Base-by-base conservation (phyloP, 768 basidiomycete genomes). In the Pisolithus orientalis region DNA sequence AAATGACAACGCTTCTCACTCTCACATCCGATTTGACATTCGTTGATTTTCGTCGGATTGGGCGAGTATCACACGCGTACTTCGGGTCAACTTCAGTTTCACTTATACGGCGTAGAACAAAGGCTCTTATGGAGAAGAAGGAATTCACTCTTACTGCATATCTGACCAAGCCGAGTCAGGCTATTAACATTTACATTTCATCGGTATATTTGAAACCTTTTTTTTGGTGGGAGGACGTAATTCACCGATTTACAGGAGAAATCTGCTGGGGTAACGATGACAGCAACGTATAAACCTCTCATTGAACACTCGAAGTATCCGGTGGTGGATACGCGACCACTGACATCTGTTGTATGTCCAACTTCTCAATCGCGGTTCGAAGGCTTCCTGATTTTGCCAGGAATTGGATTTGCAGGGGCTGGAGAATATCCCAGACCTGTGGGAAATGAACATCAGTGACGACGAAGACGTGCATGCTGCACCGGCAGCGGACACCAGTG, bases 41-140 rank as follows among this genome's bases (percentile, higher is more conserved):
- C 48, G 66, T 95, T 52, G 89, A 92, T 62, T 93, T 87, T 63
- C 83, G 91, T 29, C 80, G 87, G 21, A 87, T 88, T 42, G 73
- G 78, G 92, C 92, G 59, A 58, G 76, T 61, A 9, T 4, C n/a
- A 56, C 31, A 37, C n/a, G 14, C 3, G 29, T 21, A 14, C 42
- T 50, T 4, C 7, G 38, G 6, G n/a, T 57, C 39, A 25, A 25
- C 31, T 13, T n/a, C 37, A 6, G 28, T 1, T 24, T 47, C 17
- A 11, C 43, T 62, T n/a, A 53, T 14, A 14, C 7, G 28, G 47
- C 57, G 16, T 60, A 94, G 90, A 10, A 91, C 87, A 2, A 87
- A 83, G 57, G 76, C 75, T 5, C 74, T 94, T 49, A 76, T 69
- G 53, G 77, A 79, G 16, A 63, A 69, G 2, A 87, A 83, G 60